A percentile compares a stretch with the other conserved stretches of the same genome.
These are phyloP conservation scores for Aspergillus mulundensis DNA, from an alignment of 495 filamentous ascomycete genomes.

Conservation along the genomic window DNA sequence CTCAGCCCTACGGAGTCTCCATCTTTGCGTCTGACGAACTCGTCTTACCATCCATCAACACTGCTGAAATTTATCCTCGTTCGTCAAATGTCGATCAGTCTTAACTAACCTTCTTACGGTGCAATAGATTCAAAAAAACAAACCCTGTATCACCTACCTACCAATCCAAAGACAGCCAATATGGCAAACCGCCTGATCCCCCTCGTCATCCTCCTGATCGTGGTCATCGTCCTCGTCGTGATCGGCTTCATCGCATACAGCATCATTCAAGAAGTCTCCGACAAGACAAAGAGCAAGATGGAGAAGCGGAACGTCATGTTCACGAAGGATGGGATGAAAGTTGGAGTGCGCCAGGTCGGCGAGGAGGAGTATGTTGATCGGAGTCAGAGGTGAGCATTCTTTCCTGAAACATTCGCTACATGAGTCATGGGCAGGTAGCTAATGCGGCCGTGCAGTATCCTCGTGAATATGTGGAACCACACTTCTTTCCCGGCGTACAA, in stretches of 20 bases:
- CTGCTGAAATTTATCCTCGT: background rate
- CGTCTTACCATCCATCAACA: background rate
- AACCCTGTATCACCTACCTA: background rate
- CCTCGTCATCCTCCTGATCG: constrained; percentile 65
- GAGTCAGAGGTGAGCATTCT: constrained; percentile 61
- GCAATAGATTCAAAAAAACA: background rate
- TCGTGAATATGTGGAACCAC: constrained; percentile 78
- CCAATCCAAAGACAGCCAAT: background rate
- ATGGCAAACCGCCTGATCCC: constrained; percentile 57
- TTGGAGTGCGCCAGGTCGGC: constrained; percentile 70
- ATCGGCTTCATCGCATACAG: constrained; percentile 73
- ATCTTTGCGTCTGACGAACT: background rate
- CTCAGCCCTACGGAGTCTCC: constrained; percentile 6
- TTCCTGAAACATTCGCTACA: background rate
- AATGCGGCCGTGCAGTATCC: constrained; percentile 34
- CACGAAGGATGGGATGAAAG: constrained; percentile 79
- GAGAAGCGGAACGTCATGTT: constrained; percentile 76
- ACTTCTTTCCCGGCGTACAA: constrained; percentile 56
- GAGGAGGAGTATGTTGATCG: constrained; percentile 77
- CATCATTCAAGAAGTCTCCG: constrained; percentile 62
- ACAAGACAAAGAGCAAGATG: constrained; percentile 68
- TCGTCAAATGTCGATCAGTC: background rate
- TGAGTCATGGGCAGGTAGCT: background rate
- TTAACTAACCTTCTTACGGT: background rate
- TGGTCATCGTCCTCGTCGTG: constrained; percentile 58